Evolutionary conservation across 140 eudicot species (phyloP), one percentile per base, ranked within the genome.

Genomic region (Anethum foeniculum): DNA sequence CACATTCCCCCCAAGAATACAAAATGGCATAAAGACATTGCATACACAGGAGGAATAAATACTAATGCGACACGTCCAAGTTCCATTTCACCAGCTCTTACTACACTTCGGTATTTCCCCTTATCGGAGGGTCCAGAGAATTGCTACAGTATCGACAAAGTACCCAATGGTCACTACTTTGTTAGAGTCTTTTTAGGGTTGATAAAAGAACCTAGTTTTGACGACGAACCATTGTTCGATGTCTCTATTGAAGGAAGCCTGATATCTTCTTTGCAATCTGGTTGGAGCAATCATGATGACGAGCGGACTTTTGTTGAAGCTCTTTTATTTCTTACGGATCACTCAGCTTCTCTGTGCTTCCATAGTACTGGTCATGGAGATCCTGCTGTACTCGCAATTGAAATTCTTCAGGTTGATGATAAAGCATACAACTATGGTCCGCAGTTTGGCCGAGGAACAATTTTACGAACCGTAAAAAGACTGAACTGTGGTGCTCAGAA

Each of bases 291-390:
- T 80, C 92, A 91, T 28, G 99, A 95, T 77, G 96, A 92, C 58
- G 96, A 93, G 71, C 91, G 82, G 78, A 92, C 91, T 34, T 93
- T 89, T 72, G 91, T 90, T 25, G 99, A 96, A 67, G 90, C 91
- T 27, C 86, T 96, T 47, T 83, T 91, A n/a, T 96, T 89, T 84
- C 97, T 96, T 14, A 85, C 87, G 32, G 98, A 96, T 77, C 87
- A 90, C 65, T 87, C 93, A n/a, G 92, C 93, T 9, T 82, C 99
- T 13, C 83, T 96, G 65, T 93, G 99, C 84, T 96, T 96, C 82
- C 99, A 96, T 75, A 93, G 99, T 81, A 93, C 99, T 3, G 99
- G 99, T 67, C 98, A 93, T 62, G 98, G 99, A 30, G 97, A 93
- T 76, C 99, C 99, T 48, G 93, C 99, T 39, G 77, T 96, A 36